phyloP scores from a whole-genome alignment of 2,329 filamentous ascomycete genomes.

The Podosphaera aphanis region DNA sequence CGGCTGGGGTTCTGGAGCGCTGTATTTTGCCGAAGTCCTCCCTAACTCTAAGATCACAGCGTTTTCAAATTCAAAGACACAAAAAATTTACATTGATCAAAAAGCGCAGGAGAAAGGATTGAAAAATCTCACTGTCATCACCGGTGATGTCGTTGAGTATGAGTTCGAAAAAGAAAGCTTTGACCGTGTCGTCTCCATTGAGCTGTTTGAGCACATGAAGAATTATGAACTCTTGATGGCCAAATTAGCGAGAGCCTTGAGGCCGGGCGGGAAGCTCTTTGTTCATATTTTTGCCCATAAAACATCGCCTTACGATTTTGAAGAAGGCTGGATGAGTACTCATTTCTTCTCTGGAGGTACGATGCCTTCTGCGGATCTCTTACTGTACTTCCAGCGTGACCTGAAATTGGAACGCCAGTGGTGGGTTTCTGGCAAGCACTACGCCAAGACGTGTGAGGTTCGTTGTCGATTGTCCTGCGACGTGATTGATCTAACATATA shows the following conservation, averaged over 20 bases:
- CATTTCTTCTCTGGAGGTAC: conserved; percentile 53
- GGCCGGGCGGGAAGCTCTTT: conserved; percentile 40
- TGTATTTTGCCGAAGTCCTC: conserved; percentile 42
- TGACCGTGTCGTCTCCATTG: conserved; percentile 44
- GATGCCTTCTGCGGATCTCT: conserved; percentile 43
- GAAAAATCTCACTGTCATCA: conserved; percentile 37
- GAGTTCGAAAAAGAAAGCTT: conserved; percentile 34
- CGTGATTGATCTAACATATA: conserved; percentile 1
- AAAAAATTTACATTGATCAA: conserved; percentile 42
- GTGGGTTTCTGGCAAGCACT: conserved; percentile 48
- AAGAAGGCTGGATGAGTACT: conserved; percentile 50
- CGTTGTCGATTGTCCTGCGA: conserved; percentile 6
- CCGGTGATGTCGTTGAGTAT: conserved; percentile 41
- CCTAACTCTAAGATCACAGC: conserved; percentile 38
- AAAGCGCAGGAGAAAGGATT: conserved; percentile 31
- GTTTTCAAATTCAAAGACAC: conserved; percentile 46
- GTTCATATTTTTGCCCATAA: conserved; percentile 45
- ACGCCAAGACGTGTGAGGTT: conserved; percentile 46
- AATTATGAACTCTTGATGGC: conserved; percentile 45
- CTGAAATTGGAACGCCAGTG: conserved; percentile 37
- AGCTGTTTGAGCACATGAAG: conserved; percentile 57
- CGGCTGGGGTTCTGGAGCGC: conserved; percentile 41
- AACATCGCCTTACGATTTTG: conserved; percentile 44
- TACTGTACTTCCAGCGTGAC: conserved; percentile 43
- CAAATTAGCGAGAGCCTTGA: conserved; percentile 35